Base-by-base conservation (phyloP, 2,329 filamentous ascomycete genomes). In the Exophiala xenobiotica region DNA sequence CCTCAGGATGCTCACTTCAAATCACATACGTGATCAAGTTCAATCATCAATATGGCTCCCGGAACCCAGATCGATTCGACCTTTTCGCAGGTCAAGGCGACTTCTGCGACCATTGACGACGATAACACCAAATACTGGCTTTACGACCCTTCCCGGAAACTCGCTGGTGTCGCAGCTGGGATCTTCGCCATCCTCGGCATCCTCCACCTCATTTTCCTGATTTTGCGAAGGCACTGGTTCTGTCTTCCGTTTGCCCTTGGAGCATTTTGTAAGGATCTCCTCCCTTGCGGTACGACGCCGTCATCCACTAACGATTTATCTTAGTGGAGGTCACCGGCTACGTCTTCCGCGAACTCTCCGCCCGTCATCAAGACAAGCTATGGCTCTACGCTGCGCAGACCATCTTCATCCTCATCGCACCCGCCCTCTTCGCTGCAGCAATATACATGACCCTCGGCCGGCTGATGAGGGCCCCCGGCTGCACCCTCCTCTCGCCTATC, bases 361-460 rank as follows among this genome's bases (percentile, higher is more conserved):
- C 31, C 18, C 31, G 31, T 4, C 31, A 35, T 16, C 31, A 35
- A 14, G 11, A 35, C 31, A 35, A 35, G 31, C 31, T 35, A 4
- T 35, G n/a, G 12, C 31, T 35, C 31, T 35, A 35, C n/a, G 31
- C 31, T 8, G 47, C 62, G 1, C 68, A 68, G 6, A 68, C 68
- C 3, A 58, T 78, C 6, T 59, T 78, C 3, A 69, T 78, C 23
- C 63, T 78, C 1, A 63, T 75, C 2, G 69, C 72, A 1, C 68
- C 68, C 4, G 58, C 73, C 0, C 66, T 73, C 70, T 68, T 76
- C 6, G 76, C 75, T 49, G 73, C 73, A 2, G 75, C 71, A 48
- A 67, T 68, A n/a, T 75, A 75, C 61, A 74, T 76, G 70, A 64
- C 69, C 4, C 64, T 76, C 7, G 72, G 67, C 4, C 68, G 73